Evolutionary conservation across 108 stramenopile species (phyloP), one percentile per base, ranked within the genome.

Genomic region (Mediolabrus comicus): DNA sequence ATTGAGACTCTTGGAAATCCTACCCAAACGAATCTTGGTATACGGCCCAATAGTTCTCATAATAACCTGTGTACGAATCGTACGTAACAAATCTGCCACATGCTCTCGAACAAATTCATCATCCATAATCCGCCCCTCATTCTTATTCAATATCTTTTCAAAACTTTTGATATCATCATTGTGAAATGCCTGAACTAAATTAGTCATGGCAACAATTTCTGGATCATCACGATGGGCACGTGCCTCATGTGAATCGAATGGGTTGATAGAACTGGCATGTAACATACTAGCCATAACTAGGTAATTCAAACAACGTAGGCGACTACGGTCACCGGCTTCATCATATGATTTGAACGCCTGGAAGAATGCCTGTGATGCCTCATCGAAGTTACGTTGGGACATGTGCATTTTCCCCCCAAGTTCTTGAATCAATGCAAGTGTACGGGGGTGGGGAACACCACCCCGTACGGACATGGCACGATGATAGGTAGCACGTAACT

Each of bases 331-430:
- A 26, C 96, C 96, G 1, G 96, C 96, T 77, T 97, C 96, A 74
- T 97, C 96, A 81, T 96, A 97, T 36, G 79, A 85, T 63, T 96
- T 96, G 80, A 96, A 97, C n/a, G 95, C 92, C 56, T 93, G 90
- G 59, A 95, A 92, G 71, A 96, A 96, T 2, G 97, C 85, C 28
- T 85, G 90, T 13, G 78, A 81, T 0, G 90, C 92, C 10, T 81
- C 86, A 59, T 93, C 83, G 71, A 91, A 95, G 62, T 91, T 87
- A 11, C 85, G 74, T 31, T 84, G 69, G 13, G 65, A 79, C 96
- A 97, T 95, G 78, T 95, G 91, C 92, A 92, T 97, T 72, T 95
- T 95, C 0, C 96, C 96, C 19, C 96, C 96, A 32, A 95, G 71
- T 75, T 97, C 94, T 74, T 95, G 92, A 67, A 97, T 95, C 38